phyloP scores from a whole-genome alignment of 495 filamentous ascomycete species.

The Elasticomyces elasticus region DNA sequence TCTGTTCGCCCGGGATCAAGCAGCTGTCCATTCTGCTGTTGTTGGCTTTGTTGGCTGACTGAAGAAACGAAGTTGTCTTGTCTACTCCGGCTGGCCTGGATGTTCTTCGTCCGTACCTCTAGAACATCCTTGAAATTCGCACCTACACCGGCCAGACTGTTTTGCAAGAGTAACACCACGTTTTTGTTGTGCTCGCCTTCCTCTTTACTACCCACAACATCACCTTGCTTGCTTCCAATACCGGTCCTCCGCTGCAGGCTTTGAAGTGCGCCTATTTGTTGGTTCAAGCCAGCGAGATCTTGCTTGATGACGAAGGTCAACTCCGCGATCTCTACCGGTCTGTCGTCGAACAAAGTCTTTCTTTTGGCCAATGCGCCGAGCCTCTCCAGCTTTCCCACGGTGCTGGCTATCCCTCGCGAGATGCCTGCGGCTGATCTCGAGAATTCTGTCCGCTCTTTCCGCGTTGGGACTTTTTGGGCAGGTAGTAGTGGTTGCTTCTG shows the following conservation, averaged over 20 bases:
- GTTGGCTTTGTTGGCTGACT: slow-evolving; percentile 59
- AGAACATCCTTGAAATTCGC: slow-evolving; percentile 96
- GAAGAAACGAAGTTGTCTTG: slow-evolving; percentile 95
- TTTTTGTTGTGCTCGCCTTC: slow-evolving; percentile 85
- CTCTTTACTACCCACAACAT: slow-evolving; percentile 36
- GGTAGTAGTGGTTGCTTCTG: slow-evolving; percentile 76
- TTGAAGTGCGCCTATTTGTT: slow-evolving; percentile 74
- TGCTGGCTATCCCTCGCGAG: slow-evolving; percentile 73
- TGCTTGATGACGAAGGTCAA: slow-evolving; percentile 96
- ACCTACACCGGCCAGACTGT: slow-evolving; percentile 86
- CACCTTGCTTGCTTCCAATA: slow-evolving; percentile 34
- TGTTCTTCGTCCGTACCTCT: slow-evolving; percentile 95
- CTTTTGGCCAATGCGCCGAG: slow-evolving; percentile 88
- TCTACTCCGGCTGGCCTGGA: slow-evolving; percentile 80
- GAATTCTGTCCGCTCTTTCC: slow-evolving; percentile 61
- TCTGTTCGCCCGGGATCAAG: slow-evolving; percentile 40
- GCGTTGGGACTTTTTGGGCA: slow-evolving; percentile 53
- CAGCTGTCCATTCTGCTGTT: slow-evolving; percentile 39
- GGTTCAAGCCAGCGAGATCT: slow-evolving; percentile 80
- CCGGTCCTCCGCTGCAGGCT: slow-evolving; percentile 61
- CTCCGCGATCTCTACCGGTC: slow-evolving; percentile 91
- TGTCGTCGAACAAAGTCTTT: slow-evolving; percentile 94
- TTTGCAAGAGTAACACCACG: slow-evolving; percentile 84
- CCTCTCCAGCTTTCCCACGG: slow-evolving; percentile 88
- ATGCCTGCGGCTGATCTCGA: slow-evolving; percentile 83